A percentile compares a stretch with the other conserved stretches of the same genome.
Conservation (phyloP, 2,329 filamentous ascomycete species). For the Pseudohalonectria lignicola region DNA sequence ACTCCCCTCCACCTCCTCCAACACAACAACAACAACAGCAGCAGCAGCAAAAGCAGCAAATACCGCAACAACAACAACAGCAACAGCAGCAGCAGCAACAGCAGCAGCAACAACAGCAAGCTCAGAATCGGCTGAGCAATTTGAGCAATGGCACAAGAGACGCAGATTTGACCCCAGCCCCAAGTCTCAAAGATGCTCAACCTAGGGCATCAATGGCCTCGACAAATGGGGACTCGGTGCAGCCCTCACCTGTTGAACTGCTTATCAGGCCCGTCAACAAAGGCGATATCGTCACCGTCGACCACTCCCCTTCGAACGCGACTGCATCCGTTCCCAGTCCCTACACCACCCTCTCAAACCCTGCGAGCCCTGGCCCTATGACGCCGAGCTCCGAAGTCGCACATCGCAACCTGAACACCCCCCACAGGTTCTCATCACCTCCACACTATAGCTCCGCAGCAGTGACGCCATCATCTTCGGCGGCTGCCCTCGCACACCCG, state of each 20-base stretch:
- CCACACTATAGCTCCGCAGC: constrained; percentile 37
- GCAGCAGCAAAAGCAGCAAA: background rate
- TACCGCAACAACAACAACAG: constrained; percentile 2
- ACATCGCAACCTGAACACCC: constrained; percentile 13
- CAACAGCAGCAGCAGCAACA: background rate
- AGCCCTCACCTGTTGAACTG: constrained; percentile 19
- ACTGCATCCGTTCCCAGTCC: constrained; percentile 4
- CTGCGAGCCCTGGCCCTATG: constrained; percentile 5
- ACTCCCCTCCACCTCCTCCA: background rate
- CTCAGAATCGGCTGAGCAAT: constrained; percentile 5
- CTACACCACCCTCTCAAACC: constrained; percentile 2
- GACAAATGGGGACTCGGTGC: constrained; percentile 17
- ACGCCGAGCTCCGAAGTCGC: constrained; percentile 10
- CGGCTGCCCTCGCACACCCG: constrained; percentile 32
- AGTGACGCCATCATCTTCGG: constrained; percentile 29
- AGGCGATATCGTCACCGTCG: constrained; percentile 13
- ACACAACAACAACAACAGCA: constrained; percentile 3
- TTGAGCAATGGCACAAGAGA: constrained; percentile 8
- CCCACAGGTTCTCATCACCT: constrained; percentile 56
- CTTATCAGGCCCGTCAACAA: constrained; percentile 17
- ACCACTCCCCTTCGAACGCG: constrained; percentile 11
- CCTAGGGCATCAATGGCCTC: constrained; percentile 23
- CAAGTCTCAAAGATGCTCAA: constrained; percentile 17
- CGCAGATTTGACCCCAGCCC: constrained; percentile 11
- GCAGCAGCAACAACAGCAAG: constrained; percentile 1